These are phyloP conservation scores for Chaetomium globosum DNA, from an alignment of 2,329 filamentous ascomycete genomes.

Conservation along the genomic window DNA sequence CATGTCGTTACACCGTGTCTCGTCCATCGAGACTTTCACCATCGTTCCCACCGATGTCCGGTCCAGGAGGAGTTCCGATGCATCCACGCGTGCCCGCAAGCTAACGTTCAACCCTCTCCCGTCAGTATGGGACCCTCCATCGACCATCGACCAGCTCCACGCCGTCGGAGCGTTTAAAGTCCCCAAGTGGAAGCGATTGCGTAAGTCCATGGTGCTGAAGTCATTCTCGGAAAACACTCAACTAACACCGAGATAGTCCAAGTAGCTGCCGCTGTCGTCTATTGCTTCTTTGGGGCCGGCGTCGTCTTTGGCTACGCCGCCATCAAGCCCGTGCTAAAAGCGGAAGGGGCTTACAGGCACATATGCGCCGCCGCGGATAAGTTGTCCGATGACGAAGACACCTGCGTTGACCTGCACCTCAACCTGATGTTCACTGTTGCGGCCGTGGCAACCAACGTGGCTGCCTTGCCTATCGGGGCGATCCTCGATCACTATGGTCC, in stretches of 20 bases:
- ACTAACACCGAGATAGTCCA: slow-evolving; percentile 41
- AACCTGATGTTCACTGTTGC: slow-evolving; percentile 94
- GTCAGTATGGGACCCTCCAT: slow-evolving; percentile 53
- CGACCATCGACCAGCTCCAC: slow-evolving; percentile 48
- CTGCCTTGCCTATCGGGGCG: slow-evolving; percentile 80
- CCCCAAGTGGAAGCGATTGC: slow-evolving; percentile 56
- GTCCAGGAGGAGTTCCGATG: slow-evolving; percentile 50
- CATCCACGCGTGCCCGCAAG: slow-evolving; percentile 53
- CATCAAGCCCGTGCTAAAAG: slow-evolving; percentile 76
- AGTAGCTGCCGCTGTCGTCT: slow-evolving; percentile 44
- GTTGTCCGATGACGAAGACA: slow-evolving; percentile 39
- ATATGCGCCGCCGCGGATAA: slow-evolving; percentile 51
- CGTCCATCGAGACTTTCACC: slow-evolving; percentile 57
- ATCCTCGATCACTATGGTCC: slow-evolving; percentile 84
- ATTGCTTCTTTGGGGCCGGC: slow-evolving; percentile 66
- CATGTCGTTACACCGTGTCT: slow-evolving; percentile 59
- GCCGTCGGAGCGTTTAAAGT: slow-evolving; percentile 58
- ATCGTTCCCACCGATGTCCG: slow-evolving; percentile 45
- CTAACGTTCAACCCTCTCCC: slow-evolving; percentile 60
- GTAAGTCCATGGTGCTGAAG: slow-evolving; percentile 42
- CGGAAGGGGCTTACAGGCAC: slow-evolving; percentile 70
- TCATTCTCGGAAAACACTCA: background rate
- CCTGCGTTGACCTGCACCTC: slow-evolving; percentile 63
- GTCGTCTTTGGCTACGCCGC: slow-evolving; percentile 84
- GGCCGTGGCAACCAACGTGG: slow-evolving; percentile 84